phyloP scores from a whole-genome alignment of 2,329 filamentous ascomycete genomes.

The Dryadomyces quercus-mongolicae region DNA sequence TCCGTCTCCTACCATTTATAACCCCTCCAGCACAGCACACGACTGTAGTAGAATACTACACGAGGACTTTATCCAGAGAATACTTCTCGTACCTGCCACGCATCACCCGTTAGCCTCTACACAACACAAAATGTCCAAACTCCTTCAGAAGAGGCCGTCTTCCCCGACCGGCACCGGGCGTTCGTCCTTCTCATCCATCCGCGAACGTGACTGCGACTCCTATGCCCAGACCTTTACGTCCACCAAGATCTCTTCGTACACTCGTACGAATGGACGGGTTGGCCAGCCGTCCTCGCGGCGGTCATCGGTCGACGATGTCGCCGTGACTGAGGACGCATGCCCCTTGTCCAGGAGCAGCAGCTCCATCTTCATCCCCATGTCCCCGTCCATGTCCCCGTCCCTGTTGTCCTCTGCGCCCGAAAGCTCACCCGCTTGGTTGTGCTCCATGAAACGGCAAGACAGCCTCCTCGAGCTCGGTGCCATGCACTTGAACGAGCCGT shows the following conservation, averaged over 20 bases:
- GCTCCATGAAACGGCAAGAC: constrained; percentile 1
- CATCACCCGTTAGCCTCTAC: no score
- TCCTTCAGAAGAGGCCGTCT: constrained; percentile 8
- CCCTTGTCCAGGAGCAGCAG: constrained; percentile 14
- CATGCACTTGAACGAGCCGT: constrained; percentile 4
- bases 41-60: no score
- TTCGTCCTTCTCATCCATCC: constrained; percentile 50
- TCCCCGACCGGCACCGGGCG: constrained; percentile 20
- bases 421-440: not conserved
- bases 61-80: no score
- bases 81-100: no score
- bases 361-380: constrained; percentile 9
- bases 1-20: not conserved
- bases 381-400: not conserved
- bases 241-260: constrained; percentile 50
- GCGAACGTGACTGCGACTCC: constrained; percentile 45
- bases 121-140: constrained; percentile 8
- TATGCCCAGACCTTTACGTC: constrained; percentile 51
- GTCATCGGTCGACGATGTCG: constrained; percentile 31
- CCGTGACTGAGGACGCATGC: constrained; percentile 31
- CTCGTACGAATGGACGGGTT: not conserved
- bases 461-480: not conserved
- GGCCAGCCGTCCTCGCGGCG: constrained; percentile 10
- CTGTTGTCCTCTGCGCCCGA: no score
- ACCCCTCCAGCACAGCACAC: not conserved